A percentile compares a stretch with the other conserved stretches of the same genome.
These are phyloP conservation scores for Tylopilus sp. DNA, from an alignment of 1,284 basidiomycete genomes.

Conservation along the genomic window DNA sequence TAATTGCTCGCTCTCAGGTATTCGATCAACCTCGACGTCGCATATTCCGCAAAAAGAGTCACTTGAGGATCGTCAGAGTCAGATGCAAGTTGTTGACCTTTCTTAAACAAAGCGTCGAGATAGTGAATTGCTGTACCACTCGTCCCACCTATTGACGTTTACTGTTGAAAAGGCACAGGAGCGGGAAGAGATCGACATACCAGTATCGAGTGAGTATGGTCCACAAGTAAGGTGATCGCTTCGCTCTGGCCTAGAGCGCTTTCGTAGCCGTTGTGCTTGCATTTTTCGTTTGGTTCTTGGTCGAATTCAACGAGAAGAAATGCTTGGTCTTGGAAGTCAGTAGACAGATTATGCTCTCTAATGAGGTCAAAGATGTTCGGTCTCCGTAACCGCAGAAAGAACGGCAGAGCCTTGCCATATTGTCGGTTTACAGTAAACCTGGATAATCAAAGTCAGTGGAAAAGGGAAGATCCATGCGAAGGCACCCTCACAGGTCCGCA, in stretches of 20 bases:
- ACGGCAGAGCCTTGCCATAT: slow-evolving; percentile 90
- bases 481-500: slow-evolving; percentile 70
- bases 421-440: slow-evolving; percentile 77
- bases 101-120: slow-evolving; percentile 84
- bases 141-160: slow-evolving; percentile 58
- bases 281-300: slow-evolving; percentile 72
- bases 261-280: slow-evolving; percentile 41
- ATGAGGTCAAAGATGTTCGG: slow-evolving; percentile 95
- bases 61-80: slow-evolving; percentile 87
- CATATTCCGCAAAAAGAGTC: slow-evolving; percentile 88
- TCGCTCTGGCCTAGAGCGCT: slow-evolving; percentile 46
- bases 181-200: slow-evolving; percentile 47
- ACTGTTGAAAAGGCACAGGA: background rate
- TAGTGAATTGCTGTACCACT: slow-evolving; percentile 89
- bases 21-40: slow-evolving; percentile 74
- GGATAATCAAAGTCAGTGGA: background rate
- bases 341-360: slow-evolving; percentile 89
- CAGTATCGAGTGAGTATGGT: slow-evolving; percentile 94
- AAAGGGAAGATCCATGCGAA: background rate
- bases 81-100: slow-evolving; percentile 77
- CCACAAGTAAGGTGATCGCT: slow-evolving; percentile 85
- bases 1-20: slow-evolving; percentile 89
- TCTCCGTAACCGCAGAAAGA: slow-evolving; percentile 78
- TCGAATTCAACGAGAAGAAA: slow-evolving; percentile 92
- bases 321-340: slow-evolving; percentile 91